phyloP scores from a whole-genome alignment of 2,329 filamentous ascomycete species.

The Exophiala spinifera region DNA sequence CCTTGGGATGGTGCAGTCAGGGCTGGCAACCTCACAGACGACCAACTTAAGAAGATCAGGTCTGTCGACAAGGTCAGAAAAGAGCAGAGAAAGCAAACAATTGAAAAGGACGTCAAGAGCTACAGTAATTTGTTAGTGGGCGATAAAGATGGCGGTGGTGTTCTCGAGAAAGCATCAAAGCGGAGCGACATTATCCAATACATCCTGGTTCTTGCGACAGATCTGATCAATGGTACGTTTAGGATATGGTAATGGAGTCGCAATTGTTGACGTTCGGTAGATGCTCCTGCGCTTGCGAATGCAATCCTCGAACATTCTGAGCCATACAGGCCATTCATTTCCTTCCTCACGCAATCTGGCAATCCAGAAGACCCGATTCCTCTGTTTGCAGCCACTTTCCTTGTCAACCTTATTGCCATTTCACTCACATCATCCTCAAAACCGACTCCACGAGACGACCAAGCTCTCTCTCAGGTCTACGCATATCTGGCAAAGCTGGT shows the following conservation, averaged over 20 bases:
- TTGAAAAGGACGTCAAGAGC: constrained; percentile 74
- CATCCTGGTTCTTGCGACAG: constrained; percentile 81
- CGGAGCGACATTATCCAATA: constrained; percentile 91
- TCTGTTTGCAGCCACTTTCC: constrained; percentile 81
- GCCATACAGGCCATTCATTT: constrained; percentile 73
- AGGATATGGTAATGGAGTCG: not conserved
- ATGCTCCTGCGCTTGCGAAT: constrained; percentile 73
- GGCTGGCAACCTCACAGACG: constrained; percentile 88
- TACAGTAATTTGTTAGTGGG: constrained; percentile 81
- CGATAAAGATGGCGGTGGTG: constrained; percentile 61
- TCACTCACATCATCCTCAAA: constrained; percentile 61
- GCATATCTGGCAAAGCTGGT: constrained; percentile 80
- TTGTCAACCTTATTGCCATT: constrained; percentile 72
- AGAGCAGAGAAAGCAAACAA: constrained; percentile 78
- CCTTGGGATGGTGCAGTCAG: constrained; percentile 96
- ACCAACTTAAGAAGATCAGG: constrained; percentile 92
- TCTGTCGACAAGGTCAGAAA: constrained; percentile 94
- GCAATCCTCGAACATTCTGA: constrained; percentile 69
- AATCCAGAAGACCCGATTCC: constrained; percentile 86
- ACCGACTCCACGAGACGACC: constrained; percentile 59
- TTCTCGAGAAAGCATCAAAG: constrained; percentile 81
- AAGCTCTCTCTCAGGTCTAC: constrained; percentile 78
- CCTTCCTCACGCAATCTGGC: constrained; percentile 77
- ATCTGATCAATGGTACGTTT: constrained; percentile 73
- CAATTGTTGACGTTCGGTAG: constrained; percentile 46